Percentiles rank a stretch among this genome's conserved stretches.
Evolutionary conservation across 768 basidiomycete genomes (phyloP).

Genomic region (Phlebiopsis gigantea): DNA sequence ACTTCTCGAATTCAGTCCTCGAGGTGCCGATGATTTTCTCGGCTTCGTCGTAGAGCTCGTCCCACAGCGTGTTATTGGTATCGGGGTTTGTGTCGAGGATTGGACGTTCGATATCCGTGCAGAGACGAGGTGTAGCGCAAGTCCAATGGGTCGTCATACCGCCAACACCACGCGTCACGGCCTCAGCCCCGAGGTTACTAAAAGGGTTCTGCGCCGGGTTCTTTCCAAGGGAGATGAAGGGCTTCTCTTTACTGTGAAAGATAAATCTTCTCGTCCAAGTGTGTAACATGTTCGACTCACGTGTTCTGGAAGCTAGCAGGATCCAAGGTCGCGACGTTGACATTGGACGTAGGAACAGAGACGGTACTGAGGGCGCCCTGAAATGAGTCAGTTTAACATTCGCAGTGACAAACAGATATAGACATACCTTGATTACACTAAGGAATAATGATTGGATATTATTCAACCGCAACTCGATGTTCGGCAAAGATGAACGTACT

Average conservation of each 20-base stretch:
- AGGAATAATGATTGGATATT: neutral
- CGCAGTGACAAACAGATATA: neutral
- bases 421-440: constrained; percentile 6
- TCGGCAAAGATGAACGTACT: constrained; percentile 10
- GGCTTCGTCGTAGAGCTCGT: constrained; percentile 16
- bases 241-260: neutral
- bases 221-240: neutral
- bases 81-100: constrained; percentile 3
- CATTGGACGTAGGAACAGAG: constrained; percentile 14
- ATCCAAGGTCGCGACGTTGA: constrained; percentile 10
- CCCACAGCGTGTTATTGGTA: constrained; percentile 11
- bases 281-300: neutral
- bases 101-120: constrained; percentile 13
- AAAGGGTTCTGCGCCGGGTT: constrained; percentile 16
- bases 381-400: neutral
- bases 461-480: neutral
- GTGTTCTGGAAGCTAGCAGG: constrained; percentile 9
- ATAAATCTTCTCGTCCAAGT: too few relatives aligned
- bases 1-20: constrained; percentile 15
- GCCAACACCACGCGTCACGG: constrained; percentile 23
- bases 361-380: constrained; percentile 16
- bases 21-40: constrained; percentile 17
- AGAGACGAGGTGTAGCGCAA: constrained; percentile 19
- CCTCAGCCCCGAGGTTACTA: constrained; percentile 17
- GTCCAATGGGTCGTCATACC: constrained; percentile 24